Percentiles rank a stretch among this genome's conserved stretches.
phyloP scores from a whole-genome alignment of 129 eudicot species.

The Lactuca sativa region DNA sequence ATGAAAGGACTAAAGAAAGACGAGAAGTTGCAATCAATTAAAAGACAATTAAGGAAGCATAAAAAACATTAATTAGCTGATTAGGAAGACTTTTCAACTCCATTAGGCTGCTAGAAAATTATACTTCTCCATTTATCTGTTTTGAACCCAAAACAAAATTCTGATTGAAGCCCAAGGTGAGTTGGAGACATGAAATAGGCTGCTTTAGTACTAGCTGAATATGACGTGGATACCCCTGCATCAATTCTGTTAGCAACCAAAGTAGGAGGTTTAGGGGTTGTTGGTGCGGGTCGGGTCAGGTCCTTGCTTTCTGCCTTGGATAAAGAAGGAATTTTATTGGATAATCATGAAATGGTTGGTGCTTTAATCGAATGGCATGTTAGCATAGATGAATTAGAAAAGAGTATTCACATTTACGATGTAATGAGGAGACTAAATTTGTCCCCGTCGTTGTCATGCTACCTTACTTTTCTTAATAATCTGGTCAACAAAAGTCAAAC shows the following conservation, averaged over 20 bases:
- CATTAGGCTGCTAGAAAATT: too few relatives aligned
- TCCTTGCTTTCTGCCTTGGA: constrained; percentile 47
- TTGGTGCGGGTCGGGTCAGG: constrained; percentile 50
- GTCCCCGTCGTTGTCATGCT: constrained; percentile 55
- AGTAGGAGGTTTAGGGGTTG: constrained; percentile 40
- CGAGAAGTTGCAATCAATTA: too few relatives aligned
- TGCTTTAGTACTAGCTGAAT: too few relatives aligned
- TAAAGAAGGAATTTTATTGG: constrained; percentile 57
- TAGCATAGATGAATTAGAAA: constrained; percentile 44
- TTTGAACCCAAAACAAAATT: too few relatives aligned
- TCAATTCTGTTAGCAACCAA: constrained; percentile 24
- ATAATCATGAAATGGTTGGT: constrained; percentile 52
- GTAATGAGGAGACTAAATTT: constrained; percentile 53
- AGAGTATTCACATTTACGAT: constrained; percentile 46
- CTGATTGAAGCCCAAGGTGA: too few relatives aligned
- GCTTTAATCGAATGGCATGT: constrained; percentile 67
- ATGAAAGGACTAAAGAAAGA: too few relatives aligned
- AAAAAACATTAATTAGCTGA: too few relatives aligned
- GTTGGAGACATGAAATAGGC: too few relatives aligned
- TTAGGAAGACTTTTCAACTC: too few relatives aligned
- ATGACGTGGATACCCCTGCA: too few relatives aligned
- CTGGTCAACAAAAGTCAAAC: constrained; percentile 46
- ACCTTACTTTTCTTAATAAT: constrained; percentile 41
- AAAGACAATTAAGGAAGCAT: too few relatives aligned
- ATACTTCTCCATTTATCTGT: too few relatives aligned